These are phyloP conservation scores for Triangularia setosa DNA, from an alignment of 2,329 filamentous ascomycete species.

Conservation along the genomic window DNA sequence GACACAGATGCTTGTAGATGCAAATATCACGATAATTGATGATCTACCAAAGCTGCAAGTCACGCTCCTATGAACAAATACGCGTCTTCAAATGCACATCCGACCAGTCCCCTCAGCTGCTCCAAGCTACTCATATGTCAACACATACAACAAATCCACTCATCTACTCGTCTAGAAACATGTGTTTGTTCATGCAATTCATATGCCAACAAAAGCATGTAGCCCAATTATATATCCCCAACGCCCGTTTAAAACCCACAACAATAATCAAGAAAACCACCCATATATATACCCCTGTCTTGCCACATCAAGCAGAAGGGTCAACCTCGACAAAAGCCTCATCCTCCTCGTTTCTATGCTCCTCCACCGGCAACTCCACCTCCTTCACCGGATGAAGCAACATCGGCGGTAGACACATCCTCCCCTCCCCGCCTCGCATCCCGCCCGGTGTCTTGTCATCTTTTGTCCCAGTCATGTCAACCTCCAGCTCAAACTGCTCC, in stretches of 20 bases:
- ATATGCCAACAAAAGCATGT: background rate
- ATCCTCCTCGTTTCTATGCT: slow-evolving; percentile 47
- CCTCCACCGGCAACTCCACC: slow-evolving; percentile 64
- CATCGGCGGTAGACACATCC: slow-evolving; percentile 91
- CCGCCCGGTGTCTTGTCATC: slow-evolving; percentile 43
- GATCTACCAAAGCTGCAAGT: background rate
- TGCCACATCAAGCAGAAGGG: slow-evolving; percentile 37
- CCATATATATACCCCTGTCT: background rate
- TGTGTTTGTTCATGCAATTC: background rate
- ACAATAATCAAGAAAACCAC: background rate
- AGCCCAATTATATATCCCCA: background rate
- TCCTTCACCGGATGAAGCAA: slow-evolving; percentile 84
- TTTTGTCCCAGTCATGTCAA: slow-evolving; percentile 42
- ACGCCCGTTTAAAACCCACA: background rate
- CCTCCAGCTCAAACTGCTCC: slow-evolving; percentile 66
- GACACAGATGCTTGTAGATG: background rate
- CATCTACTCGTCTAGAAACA: background rate
- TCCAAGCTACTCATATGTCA: background rate
- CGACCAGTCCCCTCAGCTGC: no score
- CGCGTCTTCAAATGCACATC: no score
- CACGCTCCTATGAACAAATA: no score
- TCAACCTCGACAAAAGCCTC: slow-evolving; percentile 50
- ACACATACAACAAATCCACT: background rate
- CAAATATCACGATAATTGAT: background rate
- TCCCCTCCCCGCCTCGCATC: slow-evolving; percentile 68